Conservation (phyloP, 768 basidiomycete species). For the Boletus vinaceobasis region DNA sequence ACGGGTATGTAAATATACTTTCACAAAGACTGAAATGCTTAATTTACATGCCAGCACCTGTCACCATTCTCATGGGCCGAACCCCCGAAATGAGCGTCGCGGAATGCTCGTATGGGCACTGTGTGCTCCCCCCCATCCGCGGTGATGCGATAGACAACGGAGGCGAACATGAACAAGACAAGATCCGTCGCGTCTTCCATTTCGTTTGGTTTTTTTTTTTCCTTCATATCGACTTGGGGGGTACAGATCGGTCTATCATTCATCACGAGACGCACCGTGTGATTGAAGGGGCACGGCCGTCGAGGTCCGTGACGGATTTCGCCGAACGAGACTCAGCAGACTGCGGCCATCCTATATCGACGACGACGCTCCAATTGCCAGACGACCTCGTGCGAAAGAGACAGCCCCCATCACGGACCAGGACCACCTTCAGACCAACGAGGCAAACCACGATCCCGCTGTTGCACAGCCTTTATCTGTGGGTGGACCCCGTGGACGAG, state of each 20-base stretch:
- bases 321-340: not conserved
- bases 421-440: not conserved
- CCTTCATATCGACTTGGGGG: not conserved
- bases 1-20: constrained; percentile 5
- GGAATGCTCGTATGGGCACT: constrained; percentile 15
- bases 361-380: not conserved
- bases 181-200: constrained; percentile 10
- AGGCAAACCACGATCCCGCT: not conserved
- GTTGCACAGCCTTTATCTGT: constrained; percentile 5
- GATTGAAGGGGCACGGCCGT: not conserved
- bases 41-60: not conserved
- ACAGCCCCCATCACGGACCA: not conserved
- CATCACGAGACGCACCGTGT: constrained; percentile 14
- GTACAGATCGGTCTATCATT: not conserved
- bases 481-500: not conserved
- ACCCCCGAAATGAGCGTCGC: constrained; percentile 20
- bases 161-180: constrained; percentile 3
- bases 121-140: constrained; percentile 3
- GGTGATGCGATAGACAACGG: constrained; percentile 11
- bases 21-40: not conserved
- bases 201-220: not conserved
- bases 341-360: not conserved
- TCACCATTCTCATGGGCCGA: not conserved
- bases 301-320: not conserved
- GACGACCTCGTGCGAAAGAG: not conserved